These are phyloP conservation scores for Globisporangium sylvaticum DNA, from an alignment of 352 stramenopile species.

Conservation along the genomic window DNA sequence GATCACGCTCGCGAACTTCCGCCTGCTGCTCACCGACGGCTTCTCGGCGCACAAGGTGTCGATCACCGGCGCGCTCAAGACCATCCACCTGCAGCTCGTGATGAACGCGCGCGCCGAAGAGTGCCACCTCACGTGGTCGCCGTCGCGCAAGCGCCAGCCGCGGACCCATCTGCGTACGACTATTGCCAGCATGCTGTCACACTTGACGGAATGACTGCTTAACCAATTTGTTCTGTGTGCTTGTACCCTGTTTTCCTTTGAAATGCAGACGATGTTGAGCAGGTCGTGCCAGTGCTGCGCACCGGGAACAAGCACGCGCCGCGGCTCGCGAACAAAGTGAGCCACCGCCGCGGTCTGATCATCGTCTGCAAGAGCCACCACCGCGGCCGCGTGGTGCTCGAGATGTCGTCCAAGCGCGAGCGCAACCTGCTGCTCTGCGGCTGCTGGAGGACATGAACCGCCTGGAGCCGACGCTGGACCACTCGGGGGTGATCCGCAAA, in stretches of 20 bases:
- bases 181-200: background rate
- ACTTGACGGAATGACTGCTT: background rate
- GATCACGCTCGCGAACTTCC: conserved; percentile 47
- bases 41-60: conserved; percentile 71
- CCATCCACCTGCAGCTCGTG: conserved; percentile 52
- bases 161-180: conserved; percentile 56
- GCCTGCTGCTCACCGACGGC: conserved; percentile 38
- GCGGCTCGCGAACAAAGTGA: conserved; percentile 60
- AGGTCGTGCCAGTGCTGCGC: conserved; percentile 49
- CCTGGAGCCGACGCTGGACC: conserved; percentile 39
- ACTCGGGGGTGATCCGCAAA: conserved; percentile 40
- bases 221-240: background rate
- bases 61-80: conserved; percentile 65
- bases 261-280: conserved; percentile 50
- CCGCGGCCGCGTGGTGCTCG: conserved; percentile 55
- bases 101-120: conserved; percentile 36
- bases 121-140: conserved; percentile 71
- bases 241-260: conserved; percentile 4
- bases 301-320: conserved; percentile 46
- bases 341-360: conserved; percentile 52
- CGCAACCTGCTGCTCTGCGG: conserved; percentile 55
- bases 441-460: conserved; percentile 48
- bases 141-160: conserved; percentile 63
- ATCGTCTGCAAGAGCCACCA: conserved; percentile 65
- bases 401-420: conserved; percentile 52